Evolutionary conservation across 1,139 yeast genomes (phyloP).

Genomic region (Candida tetrigidarum): DNA sequence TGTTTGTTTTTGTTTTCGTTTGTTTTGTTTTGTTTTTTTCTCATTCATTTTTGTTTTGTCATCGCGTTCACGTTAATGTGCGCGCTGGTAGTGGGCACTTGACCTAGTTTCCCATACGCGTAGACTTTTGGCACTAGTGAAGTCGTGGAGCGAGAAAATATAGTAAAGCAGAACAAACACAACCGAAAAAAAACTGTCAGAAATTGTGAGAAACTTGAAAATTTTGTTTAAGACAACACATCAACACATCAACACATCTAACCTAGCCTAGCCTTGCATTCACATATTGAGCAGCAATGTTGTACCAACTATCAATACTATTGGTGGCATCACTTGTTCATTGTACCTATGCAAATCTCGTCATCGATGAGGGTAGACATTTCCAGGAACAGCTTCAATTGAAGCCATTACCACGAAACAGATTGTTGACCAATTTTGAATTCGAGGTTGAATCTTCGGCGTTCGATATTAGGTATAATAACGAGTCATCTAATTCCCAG

Average conservation of each 20-base stretch:
- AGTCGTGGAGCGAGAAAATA: neutral
- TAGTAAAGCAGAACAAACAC: neutral
- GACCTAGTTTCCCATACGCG: too few species aligned
- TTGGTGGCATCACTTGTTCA: conserved; percentile 9
- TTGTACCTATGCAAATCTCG: neutral
- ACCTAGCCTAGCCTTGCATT: too few species aligned
- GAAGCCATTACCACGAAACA: conserved; percentile 73
- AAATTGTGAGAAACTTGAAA: neutral
- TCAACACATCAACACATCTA: neutral
- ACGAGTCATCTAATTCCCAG: conserved; percentile 16
- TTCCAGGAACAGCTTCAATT: conserved; percentile 64
- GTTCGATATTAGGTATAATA: conserved; percentile 32
- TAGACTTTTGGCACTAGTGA: too few species aligned
- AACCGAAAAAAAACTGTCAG: too few species aligned
- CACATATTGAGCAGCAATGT: neutral
- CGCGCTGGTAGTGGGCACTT: neutral
- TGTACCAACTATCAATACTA: conserved; percentile 16
- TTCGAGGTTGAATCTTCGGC: conserved; percentile 63
- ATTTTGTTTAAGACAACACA: neutral
- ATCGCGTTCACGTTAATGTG: neutral
- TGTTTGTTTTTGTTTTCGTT: neutral
- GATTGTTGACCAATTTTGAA: conserved; percentile 66
- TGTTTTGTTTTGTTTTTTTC: neutral
- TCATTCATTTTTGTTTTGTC: neutral
- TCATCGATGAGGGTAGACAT: conserved; percentile 3